These are phyloP conservation scores for Ceratobasidium sp. DNA, from an alignment of 1,284 basidiomycete genomes.

Conservation along the genomic window DNA sequence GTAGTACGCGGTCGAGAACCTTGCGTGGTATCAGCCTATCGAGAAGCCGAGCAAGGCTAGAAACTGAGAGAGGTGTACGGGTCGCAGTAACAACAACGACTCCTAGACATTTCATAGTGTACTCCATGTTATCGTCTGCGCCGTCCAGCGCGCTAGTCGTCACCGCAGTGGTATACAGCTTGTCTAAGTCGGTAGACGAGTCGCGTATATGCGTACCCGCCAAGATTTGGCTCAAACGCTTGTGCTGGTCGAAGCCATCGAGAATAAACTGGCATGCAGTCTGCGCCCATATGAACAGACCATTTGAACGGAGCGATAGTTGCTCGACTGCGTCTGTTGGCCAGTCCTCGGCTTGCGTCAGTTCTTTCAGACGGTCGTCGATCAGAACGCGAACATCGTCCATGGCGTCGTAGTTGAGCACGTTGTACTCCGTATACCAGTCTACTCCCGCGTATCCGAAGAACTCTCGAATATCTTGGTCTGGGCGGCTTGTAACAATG, in stretches of 20 bases:
- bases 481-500: constrained; percentile 44
- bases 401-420: neutral
- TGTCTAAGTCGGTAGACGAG: neutral
- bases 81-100: neutral
- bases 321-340: neutral
- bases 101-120: neutral
- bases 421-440: neutral
- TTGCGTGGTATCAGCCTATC: neutral
- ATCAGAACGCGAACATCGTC: neutral
- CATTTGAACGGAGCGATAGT: constrained; percentile 8
- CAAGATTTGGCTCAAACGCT: neutral
- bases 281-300: neutral
- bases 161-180: constrained; percentile 20
- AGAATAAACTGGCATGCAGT: constrained; percentile 27
- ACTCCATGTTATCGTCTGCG: neutral
- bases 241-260: neutral
- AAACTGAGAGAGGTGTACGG: neutral
- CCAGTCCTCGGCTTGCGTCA: neutral
- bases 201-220: neutral
- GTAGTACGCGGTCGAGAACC: neutral
- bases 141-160: neutral
- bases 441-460: neutral
- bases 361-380: neutral
- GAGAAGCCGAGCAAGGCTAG: neutral
- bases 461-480: neutral